Base-by-base conservation (phyloP, 78 protist genomes). In the Protostelium mycophagum region DNA sequence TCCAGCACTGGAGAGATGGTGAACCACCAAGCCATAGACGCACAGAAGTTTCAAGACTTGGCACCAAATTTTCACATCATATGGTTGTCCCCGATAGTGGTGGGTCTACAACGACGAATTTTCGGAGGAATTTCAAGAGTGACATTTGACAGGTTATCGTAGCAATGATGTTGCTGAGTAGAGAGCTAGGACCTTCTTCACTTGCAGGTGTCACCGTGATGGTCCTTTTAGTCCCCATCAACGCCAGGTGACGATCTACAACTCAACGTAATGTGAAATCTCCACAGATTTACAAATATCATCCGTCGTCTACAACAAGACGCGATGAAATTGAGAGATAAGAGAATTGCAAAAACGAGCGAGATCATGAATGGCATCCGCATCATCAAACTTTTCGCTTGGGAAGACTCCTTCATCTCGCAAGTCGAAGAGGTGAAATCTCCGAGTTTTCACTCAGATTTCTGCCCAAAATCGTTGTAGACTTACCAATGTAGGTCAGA, bases 21-120 rank as follows among this genome's bases (percentile, higher is more conserved):
- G 38, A 97, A 94, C 38, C 97, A 94, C 73, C 95, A 96, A 97
- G 34, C 95, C 1, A 92, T 90, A 35, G 98, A 97, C 51, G 95
- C 98, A 10, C 95, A 95, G 88, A 87, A 90, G 34, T 87, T 97
- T 36, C 63, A 38, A 92, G 96, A 94, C 35, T 91, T 91, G n/a
- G 87, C 90, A n/a, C 88, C 94, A 38, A 90, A 94, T 85, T 90
- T 97, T 34, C 96, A 97, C 88, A 92, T 93, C 88, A 31, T 96
- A 38, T 98, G 97, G 97, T 89, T 93, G 1, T 96, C 91, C 29
- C 85, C 93, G 16, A 36, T 95, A 9, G 16, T 51, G 31, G 73
- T 51, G 16, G 16, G 73, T 16, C 5, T 51, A 5, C 5, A 51
- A 25, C 73, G 73, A 51, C 16, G 73, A 51, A n/a, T n/a, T n/a